Evolutionary conservation across 179 eudicot genomes (phyloP), one percentile per base, ranked within the genome.

Genomic region (Silene vulgaris): DNA sequence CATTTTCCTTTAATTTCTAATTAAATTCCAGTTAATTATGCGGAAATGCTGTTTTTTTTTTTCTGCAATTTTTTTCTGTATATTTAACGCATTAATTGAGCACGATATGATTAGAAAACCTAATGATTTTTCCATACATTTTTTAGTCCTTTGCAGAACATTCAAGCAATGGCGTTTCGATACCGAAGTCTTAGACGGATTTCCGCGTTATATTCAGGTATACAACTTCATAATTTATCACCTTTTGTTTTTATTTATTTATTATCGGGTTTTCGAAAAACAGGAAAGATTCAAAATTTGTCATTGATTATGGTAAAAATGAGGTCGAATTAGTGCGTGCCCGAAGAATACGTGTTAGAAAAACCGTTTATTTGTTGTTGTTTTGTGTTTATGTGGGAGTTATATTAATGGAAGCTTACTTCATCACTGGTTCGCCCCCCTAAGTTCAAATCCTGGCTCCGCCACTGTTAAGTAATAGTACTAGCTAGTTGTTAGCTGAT

Each of bases 121-220:
- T 59, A 4, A 64, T 64, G 7, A 64, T 26, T 64, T 63, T 28
- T 64, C n/a, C 12, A 9, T 2, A 6, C 65, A 21, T 61, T 20
- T 26, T 28, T 3, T 1, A 26, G 68, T 32, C 0, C 1, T 35
- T 66, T 66, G 23, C 71, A 66, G 71, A 66, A 56, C 50, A 69
- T 26, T 19, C 32, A 8, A 76, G 17, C 16, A 23, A 86, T 86
- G 89, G 79, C 85, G 29, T 17, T 79, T 70, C 75, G 81, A 13
- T 82, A 76, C 59, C 78, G 80, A 7, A 76, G 66, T 57, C 35
- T 86, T 9, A 77, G 77, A 23, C 82, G 66, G 37, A 63, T 84
- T 66, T 78, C 84, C 81, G 37, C 80, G 13, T 2, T 76, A 50
- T 26, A 57, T 52, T 69, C 84, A 76, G 85, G 89, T 83, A n/a